Evolutionary conservation across 2,329 filamentous ascomycete genomes (phyloP), one percentile per base, ranked within the genome.

Genomic region (Pseudopithomyces chartarum): DNA sequence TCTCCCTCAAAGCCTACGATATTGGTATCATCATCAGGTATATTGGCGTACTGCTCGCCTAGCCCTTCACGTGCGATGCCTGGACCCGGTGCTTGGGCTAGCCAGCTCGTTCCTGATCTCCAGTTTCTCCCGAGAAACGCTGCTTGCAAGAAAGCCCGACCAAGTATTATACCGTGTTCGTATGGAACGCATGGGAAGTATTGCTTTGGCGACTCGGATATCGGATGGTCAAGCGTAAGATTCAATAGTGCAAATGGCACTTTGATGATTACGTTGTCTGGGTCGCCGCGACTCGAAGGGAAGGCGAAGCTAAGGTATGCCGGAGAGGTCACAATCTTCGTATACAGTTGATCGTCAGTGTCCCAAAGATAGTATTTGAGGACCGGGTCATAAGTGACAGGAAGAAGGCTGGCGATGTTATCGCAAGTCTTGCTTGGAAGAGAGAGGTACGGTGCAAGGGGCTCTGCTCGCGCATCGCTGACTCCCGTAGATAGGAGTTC

Each of bases 101-200:
- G 20, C 57, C 57, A 59, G 12, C 38, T 44, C 6, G 42, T 54
- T 23, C 45, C 15, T 2, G 23, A n/a, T 17, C 22, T 36, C 55
- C 55, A 57, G 26, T 60, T 55, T 5, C 73, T 75, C 3, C 75
- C 79, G 0, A 81, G 54, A 42, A 82, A 82, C 3, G 80, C 78
- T 26, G 80, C 79, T 58, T 82, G 80, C 1, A 82, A 67, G 57
- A 81, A 82, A 1, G 78, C 77, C 17, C 79, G 74, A 0, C 81
- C 80, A 2, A 82, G 73, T 2, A 65, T 67, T 56, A 75, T 76
- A 5, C 43, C 20, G 1, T 57, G 49, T 17, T 71, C 69, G 48
- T 62, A 65, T 15, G 68, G 62, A 3, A 55, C 58, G 56, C 80
- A 82, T 1, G 79, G 80, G 55, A 82, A 81, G 60, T 81, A 81